Conservation (phyloP, 2,329 filamentous ascomycete genomes). For the Aspergillus vadensis region DNA sequence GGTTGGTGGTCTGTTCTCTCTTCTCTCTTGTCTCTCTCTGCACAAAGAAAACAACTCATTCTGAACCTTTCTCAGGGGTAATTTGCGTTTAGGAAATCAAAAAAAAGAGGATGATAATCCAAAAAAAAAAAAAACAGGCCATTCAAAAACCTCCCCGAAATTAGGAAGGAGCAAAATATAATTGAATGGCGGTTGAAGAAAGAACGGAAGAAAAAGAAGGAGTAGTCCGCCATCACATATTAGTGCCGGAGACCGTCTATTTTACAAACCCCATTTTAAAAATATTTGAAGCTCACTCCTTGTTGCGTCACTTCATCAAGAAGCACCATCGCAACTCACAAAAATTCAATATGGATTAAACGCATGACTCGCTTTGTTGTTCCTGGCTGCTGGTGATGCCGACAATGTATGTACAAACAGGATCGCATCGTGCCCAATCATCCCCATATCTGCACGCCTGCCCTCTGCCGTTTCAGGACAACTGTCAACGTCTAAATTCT, state of each 20-base stretch:
- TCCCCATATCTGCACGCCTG: neutral
- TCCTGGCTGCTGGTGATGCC: neutral
- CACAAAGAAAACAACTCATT: neutral
- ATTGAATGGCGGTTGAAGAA: neutral
- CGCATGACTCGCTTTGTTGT: neutral
- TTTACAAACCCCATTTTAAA: neutral
- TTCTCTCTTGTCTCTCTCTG: neutral
- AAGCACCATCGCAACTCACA: neutral
- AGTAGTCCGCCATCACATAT: neutral
- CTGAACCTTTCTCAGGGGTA: neutral
- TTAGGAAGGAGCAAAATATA: too few species aligned
- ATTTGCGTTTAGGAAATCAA: neutral
- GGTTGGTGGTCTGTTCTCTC: conserved; percentile 5
- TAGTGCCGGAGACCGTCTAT: neutral
- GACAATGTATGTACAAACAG: conserved; percentile 3
- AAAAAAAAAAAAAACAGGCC: neutral
- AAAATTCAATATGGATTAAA: neutral
- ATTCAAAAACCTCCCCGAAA: too few species aligned
- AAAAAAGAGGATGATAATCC: neutral
- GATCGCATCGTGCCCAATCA: conserved; percentile 2
- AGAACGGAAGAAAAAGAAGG: neutral
- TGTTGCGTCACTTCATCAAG: neutral
- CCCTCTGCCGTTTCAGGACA: conserved; percentile 3
- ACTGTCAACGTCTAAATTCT: neutral
- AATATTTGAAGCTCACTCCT: neutral